Evolutionary conservation across 306 rosid genomes (phyloP).

Genomic region (Cicer arietinum): DNA sequence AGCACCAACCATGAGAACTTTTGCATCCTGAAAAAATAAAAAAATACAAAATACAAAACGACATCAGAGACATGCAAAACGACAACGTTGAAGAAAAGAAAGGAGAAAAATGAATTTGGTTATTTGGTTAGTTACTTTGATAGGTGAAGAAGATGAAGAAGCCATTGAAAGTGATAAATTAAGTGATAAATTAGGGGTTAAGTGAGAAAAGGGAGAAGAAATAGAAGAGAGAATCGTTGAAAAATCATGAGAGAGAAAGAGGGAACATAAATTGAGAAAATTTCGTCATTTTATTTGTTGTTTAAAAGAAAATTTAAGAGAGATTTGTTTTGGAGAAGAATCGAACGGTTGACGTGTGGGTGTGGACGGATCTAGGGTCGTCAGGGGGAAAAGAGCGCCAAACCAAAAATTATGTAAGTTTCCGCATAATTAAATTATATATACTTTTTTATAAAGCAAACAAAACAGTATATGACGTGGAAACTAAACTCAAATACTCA

Average conservation of each 20-base stretch:
- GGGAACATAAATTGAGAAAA: not conserved
- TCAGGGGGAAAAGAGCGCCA: too few relatives aligned
- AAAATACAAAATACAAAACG: slow-evolving; percentile 20
- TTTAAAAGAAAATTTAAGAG: not conserved
- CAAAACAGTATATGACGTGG: too few relatives aligned
- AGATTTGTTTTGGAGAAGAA: not conserved
- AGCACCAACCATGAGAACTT: slow-evolving; percentile 98
- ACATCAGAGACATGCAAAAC: slow-evolving; percentile 32
- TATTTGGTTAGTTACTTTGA: slow-evolving; percentile 57
- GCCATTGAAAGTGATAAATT: slow-evolving; percentile 63
- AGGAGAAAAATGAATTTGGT: not conserved
- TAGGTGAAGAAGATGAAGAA: slow-evolving; percentile 55
- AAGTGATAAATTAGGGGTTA: not conserved
- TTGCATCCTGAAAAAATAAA: slow-evolving; percentile 63
- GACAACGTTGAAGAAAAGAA: slow-evolving; percentile 12
- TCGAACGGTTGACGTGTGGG: not conserved
- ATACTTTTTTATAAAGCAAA: too few relatives aligned
- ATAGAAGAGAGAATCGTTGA: slow-evolving; percentile 46
- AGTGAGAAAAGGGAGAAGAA: slow-evolving; percentile 2
- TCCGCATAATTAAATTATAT: too few relatives aligned
- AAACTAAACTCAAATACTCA: too few relatives aligned
- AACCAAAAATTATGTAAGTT: too few relatives aligned
- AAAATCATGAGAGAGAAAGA: slow-evolving; percentile 42
- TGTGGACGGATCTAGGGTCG: too few relatives aligned
- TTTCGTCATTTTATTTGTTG: not conserved